Evolutionary conservation across 179 eudicot genomes (phyloP).

Genomic region (Silene vulgaris): DNA sequence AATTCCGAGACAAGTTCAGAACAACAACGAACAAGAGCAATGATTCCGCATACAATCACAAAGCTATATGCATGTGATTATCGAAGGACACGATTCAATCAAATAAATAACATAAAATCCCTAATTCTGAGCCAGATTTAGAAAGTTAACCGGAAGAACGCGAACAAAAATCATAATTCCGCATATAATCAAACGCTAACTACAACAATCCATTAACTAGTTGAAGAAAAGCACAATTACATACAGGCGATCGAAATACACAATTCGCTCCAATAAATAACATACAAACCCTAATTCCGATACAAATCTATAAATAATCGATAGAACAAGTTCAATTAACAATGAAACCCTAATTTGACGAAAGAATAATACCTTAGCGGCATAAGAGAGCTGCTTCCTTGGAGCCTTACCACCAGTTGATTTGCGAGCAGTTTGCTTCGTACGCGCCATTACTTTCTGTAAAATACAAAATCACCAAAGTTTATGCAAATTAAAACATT

Average conservation of each 20-base stretch:
- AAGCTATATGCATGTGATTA: too few species aligned
- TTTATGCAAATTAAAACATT: background rate
- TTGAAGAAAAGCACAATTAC: too few species aligned
- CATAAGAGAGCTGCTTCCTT: slow-evolving; percentile 8
- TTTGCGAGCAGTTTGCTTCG: slow-evolving; percentile 16
- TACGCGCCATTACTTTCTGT: slow-evolving; percentile 12
- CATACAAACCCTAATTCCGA: background rate
- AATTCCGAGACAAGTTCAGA: too few species aligned
- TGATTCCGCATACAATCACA: too few species aligned
- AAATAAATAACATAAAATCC: too few species aligned
- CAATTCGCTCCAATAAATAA: background rate
- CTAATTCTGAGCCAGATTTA: too few species aligned
- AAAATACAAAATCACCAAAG: background rate
- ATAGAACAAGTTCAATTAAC: background rate
- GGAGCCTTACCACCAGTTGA: slow-evolving; percentile 16
- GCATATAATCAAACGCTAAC: too few species aligned
- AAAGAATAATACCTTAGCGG: background rate
- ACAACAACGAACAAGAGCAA: too few species aligned
- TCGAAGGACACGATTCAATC: too few species aligned
- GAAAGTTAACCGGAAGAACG: too few species aligned
- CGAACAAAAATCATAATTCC: too few species aligned
- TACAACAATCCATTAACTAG: too few species aligned
- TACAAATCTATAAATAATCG: background rate
- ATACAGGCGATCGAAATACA: background rate
- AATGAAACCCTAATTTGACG: background rate